A percentile compares a stretch with the other conserved stretches of the same genome.
Conservation (phyloP, 306 rosid species). For the Aeschynomene evenia region DNA sequence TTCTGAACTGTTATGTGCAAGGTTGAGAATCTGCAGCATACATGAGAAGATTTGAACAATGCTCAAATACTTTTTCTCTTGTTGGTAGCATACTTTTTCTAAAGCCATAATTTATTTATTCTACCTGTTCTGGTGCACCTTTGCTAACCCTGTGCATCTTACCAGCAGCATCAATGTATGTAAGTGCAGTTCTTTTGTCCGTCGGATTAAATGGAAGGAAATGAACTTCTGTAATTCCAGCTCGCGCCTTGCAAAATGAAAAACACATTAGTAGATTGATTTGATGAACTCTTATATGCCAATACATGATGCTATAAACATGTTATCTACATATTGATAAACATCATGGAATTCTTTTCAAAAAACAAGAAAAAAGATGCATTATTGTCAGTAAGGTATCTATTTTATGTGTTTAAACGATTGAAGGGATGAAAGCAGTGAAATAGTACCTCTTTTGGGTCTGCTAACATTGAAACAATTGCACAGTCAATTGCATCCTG, state of each 20-base stretch:
- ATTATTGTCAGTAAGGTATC: neutral
- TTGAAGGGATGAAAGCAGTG: neutral
- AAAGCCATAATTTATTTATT: neutral
- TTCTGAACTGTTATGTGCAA: constrained; percentile 59
- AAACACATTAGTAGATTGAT: neutral
- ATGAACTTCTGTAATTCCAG: constrained; percentile 69
- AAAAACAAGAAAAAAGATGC: neutral
- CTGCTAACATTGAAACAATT: constrained; percentile 55
- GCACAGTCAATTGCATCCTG: constrained; percentile 61
- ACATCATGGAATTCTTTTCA: neutral
- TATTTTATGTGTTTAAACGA: neutral
- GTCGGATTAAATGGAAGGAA: constrained; percentile 84
- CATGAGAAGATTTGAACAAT: neutral
- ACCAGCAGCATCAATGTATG: constrained; percentile 56
- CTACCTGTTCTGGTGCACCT: constrained; percentile 87
- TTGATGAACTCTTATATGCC: neutral
- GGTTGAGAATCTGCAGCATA: constrained; percentile 56
- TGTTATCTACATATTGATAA: neutral
- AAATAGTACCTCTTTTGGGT: constrained; percentile 53
- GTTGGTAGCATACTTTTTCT: neutral
- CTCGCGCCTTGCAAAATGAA: constrained; percentile 48
- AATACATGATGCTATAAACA: neutral
- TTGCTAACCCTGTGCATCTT: constrained; percentile 74
- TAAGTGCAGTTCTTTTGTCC: constrained; percentile 76
- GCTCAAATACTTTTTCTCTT: neutral